Percentiles rank a stretch among this genome's conserved stretches.
Conservation (phyloP, 192 early-diverging fungal species). For the Backusella tuberculispora region DNA sequence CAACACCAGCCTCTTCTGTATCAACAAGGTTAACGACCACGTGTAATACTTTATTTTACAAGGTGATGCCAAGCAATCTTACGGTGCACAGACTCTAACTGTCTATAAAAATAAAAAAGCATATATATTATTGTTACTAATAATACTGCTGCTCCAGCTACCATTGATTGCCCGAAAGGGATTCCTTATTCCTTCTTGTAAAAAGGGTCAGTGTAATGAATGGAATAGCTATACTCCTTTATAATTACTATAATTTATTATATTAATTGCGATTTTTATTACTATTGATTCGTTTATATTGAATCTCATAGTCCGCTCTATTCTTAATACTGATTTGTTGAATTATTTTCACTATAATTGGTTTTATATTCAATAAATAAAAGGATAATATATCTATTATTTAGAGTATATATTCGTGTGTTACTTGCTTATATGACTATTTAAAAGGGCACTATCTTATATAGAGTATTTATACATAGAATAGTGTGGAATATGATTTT, state of each 20-base stretch:
- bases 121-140: neutral
- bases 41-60: constrained; percentile 1
- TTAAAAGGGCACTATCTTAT: neutral
- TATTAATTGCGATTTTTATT: neutral
- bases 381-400: neutral
- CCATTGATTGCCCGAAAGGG: neutral
- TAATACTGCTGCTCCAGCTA: neutral
- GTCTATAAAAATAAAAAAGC: neutral
- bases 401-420: no score
- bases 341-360: neutral
- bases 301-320: constrained; percentile 4
- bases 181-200: no score
- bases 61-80: constrained; percentile 7
- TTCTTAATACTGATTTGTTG: neutral
- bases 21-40: neutral
- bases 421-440: no score
- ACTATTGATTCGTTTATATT: constrained; percentile 3
- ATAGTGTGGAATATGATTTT: no score
- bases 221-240: no score
- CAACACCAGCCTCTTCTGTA: constrained; percentile 2
- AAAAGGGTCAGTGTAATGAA: no score
- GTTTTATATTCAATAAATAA: neutral
- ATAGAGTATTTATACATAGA: no score
- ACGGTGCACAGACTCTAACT: constrained; percentile 12
- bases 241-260: constrained; percentile 1